A percentile compares a stretch with the other conserved stretches of the same genome.
These are phyloP conservation scores for Galerina marginata DNA, from an alignment of 768 basidiomycete species.

Conservation along the genomic window DNA sequence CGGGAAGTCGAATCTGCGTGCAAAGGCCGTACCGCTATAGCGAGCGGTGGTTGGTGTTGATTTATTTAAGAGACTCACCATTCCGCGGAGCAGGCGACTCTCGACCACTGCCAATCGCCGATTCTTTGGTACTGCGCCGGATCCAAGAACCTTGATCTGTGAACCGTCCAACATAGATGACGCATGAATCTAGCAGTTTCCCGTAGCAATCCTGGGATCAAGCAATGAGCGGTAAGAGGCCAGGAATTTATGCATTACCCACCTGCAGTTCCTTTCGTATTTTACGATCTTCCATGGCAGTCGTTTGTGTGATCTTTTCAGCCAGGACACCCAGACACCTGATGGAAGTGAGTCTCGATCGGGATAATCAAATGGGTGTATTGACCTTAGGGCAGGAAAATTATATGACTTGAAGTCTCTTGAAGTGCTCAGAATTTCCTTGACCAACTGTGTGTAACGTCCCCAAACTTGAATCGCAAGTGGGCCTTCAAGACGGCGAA, in stretches of 20 bases:
- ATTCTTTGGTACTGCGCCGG: constrained; percentile 68
- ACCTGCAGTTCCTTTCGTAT: constrained; percentile 91
- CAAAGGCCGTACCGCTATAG: not conserved
- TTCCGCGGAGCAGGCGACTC: constrained; percentile 68
- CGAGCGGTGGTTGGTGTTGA: not conserved
- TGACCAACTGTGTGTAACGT: constrained; percentile 75
- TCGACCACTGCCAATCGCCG: constrained; percentile 65
- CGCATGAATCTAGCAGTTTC: constrained; percentile 82
- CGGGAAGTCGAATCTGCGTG: constrained; percentile 39
- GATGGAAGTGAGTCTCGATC: constrained; percentile 3
- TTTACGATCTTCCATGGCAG: constrained; percentile 88
- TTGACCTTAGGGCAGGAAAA: constrained; percentile 76
- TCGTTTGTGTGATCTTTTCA: constrained; percentile 86
- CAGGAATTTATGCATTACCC: not conserved
- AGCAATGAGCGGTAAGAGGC: not conserved
- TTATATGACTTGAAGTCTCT: constrained; percentile 74
- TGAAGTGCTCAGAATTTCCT: constrained; percentile 71
- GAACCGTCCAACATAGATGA: constrained; percentile 74
- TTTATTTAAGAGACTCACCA: constrained; percentile 40
- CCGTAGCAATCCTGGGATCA: constrained; percentile 74
- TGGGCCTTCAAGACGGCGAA: constrained; percentile 84
- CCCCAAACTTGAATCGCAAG: constrained; percentile 93
- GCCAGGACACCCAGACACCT: constrained; percentile 82
- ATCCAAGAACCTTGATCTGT: constrained; percentile 84
- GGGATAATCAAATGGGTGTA: not conserved